Base-by-base conservation (phyloP, 176 grass and related monocot genomes). In the Elaeis guineensis region DNA sequence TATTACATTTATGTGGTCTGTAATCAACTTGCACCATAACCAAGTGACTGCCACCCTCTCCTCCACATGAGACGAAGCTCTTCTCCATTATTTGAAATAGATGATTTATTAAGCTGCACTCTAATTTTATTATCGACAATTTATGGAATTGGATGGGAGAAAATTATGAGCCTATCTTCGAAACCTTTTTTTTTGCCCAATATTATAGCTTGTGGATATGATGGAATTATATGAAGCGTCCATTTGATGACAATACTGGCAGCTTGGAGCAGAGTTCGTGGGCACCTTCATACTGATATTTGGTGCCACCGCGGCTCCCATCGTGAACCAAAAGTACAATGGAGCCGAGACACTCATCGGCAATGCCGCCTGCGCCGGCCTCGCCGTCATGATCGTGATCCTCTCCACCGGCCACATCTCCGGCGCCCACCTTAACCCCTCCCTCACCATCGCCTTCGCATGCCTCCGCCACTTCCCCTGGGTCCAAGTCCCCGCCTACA, bases 281-380 rank as follows among this genome's bases (percentile, higher is more conserved):
- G 84, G 80, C 51, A 84, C 84, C 17, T 84, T 87, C 69, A 81
- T 84, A 52, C 55, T 87, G 51, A 82, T 86, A 28, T 90, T 90
- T 58, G 67, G 83, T 1, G 79, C 81, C 17, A 30, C 80, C 30
- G 75, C 69, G n/a, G 75, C 69, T 58, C 81, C 81, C 25, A 90
- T 86, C 59, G 81, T 72, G 49, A 57, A 90, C 55, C 75, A 76
- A 7, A 81, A 83, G 65, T 81, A 86, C 21, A n/a, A 49, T 1
- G 80, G 67, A 18, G 57, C 54, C 0, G 83, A 64, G 39, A 64
- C 79, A 32, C 73, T 86, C 17, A 69, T 83, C 1, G 83, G 88
- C 21, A 80, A 77, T 11, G 88, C 73, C 0, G 59, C 70, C 0
- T 78, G 76, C 0, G 77, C 83, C 3, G 88, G 83, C 0, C 66